Conservation (phyloP, 2,329 filamentous ascomycete species). For the Trichophyton mentagrophytes region DNA sequence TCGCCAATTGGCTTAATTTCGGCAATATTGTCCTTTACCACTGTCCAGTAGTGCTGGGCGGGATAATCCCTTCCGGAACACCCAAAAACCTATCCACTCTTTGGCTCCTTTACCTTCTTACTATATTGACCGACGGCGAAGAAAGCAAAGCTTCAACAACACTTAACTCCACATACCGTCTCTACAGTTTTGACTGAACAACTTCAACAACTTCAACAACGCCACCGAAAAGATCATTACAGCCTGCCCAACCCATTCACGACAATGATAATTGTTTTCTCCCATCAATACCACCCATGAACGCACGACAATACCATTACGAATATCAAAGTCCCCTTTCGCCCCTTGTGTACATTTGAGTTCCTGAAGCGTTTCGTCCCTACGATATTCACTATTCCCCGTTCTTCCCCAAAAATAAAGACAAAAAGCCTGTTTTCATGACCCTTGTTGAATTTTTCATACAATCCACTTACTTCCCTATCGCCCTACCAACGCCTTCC, state of each 20-base stretch:
- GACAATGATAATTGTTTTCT: background rate
- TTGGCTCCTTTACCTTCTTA: background rate
- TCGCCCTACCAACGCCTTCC: background rate
- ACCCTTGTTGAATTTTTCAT: background rate
- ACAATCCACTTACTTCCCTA: background rate
- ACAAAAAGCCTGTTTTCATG: constrained; percentile 2
- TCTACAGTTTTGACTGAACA: background rate
- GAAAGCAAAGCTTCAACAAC: background rate
- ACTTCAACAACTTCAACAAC: constrained; percentile 2
- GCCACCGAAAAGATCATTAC: background rate
- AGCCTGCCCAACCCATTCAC: background rate
- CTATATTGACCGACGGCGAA: background rate
- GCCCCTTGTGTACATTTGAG: background rate
- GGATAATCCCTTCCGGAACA: background rate
- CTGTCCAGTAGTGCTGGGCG: background rate
- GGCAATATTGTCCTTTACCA: background rate
- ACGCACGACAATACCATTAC: background rate
- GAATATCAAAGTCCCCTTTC: background rate
- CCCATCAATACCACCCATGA: background rate
- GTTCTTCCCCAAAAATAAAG: background rate
- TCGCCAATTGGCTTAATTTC: constrained; percentile 1
- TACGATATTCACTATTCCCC: background rate
- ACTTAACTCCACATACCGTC: background rate
- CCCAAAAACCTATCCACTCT: background rate
- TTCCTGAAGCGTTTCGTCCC: background rate